Evolutionary conservation across 2,329 filamentous ascomycete species (phyloP).

Genomic region (Passalora sequoiae): DNA sequence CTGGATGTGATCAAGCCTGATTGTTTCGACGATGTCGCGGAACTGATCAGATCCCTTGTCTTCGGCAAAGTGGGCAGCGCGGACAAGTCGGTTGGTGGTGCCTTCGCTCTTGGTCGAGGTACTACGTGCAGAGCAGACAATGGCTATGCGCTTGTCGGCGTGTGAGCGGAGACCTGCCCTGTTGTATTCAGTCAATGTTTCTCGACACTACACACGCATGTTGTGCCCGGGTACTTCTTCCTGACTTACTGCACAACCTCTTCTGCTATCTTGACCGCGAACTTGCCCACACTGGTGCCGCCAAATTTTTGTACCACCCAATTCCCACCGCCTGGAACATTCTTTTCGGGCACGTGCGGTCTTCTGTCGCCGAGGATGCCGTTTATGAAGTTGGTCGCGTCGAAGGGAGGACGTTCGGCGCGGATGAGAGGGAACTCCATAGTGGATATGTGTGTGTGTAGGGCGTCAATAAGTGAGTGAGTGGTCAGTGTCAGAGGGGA

Average conservation of each 20-base stretch:
- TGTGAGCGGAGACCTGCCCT: slow-evolving; percentile 47
- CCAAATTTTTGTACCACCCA: slow-evolving; percentile 96
- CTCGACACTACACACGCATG: no score
- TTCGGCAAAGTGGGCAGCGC: slow-evolving; percentile 43
- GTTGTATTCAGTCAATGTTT: slow-evolving; percentile 25
- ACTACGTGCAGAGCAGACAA: slow-evolving; percentile 93
- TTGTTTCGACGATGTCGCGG: slow-evolving; percentile 69
- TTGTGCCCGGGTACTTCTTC: no score
- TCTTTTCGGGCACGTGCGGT: slow-evolving; percentile 42
- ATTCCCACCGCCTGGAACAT: slow-evolving; percentile 45
- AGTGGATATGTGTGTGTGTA: slow-evolving; percentile 9
- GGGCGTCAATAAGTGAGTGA: slow-evolving; percentile 6
- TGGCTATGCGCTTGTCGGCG: slow-evolving; percentile 66
- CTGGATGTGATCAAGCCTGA: slow-evolving; percentile 73
- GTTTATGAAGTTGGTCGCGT: slow-evolving; percentile 25
- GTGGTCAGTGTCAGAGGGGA: no score
- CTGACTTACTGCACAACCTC: slow-evolving; percentile 58
- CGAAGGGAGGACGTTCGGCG: slow-evolving; percentile 16
- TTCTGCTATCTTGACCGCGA: slow-evolving; percentile 56
- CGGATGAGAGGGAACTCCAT: slow-evolving; percentile 26
- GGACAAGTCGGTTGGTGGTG: slow-evolving; percentile 73
- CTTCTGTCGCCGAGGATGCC: slow-evolving; percentile 29
- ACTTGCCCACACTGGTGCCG: slow-evolving; percentile 93
- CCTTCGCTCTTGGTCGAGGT: slow-evolving; percentile 91
- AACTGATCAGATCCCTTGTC: slow-evolving; percentile 51